A percentile compares a stretch with the other conserved stretches of the same genome.
Evolutionary conservation across 768 basidiomycete species (phyloP).

Genomic region (Mycena maculata): DNA sequence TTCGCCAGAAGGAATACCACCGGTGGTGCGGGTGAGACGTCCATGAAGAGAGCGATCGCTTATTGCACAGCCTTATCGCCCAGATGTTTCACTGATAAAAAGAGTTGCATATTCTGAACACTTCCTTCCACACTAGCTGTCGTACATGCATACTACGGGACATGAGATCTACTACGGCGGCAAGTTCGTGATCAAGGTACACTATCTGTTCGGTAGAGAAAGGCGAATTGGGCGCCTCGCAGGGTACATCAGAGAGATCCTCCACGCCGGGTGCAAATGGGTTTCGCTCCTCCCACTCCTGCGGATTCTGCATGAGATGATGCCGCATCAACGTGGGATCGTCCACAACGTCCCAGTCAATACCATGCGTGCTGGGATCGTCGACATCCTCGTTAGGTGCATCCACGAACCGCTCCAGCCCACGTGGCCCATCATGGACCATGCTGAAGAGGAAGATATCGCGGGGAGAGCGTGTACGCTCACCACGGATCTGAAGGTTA

Average conservation of each 20-base stretch:
- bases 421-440: slow-evolving; percentile 29
- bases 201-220: neutral
- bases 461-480: too few species aligned
- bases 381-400: neutral
- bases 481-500: slow-evolving; percentile 9
- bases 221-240: neutral
- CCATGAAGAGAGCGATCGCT: too few species aligned
- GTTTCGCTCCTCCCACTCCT: slow-evolving; percentile 10
- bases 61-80: too few species aligned
- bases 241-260: neutral
- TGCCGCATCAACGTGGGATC: neutral
- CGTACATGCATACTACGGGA: neutral
- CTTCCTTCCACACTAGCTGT: neutral
- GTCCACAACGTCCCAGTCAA: slow-evolving; percentile 1
- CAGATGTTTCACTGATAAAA: too few species aligned
- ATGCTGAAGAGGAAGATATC: slow-evolving; percentile 35
- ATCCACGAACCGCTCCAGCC: slow-evolving; percentile 7
- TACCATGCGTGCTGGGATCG: slow-evolving; percentile 22
- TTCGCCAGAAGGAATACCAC: too few species aligned
- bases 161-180: neutral
- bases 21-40: too few species aligned
- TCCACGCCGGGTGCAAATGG: neutral
- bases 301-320: slow-evolving; percentile 1
- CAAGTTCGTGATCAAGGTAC: neutral
- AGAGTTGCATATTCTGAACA: neutral